Evolutionary conservation across 805 yeast genomes (phyloP), one percentile per base, ranked within the genome.

Genomic region (Cyberlindnera amylophila): DNA sequence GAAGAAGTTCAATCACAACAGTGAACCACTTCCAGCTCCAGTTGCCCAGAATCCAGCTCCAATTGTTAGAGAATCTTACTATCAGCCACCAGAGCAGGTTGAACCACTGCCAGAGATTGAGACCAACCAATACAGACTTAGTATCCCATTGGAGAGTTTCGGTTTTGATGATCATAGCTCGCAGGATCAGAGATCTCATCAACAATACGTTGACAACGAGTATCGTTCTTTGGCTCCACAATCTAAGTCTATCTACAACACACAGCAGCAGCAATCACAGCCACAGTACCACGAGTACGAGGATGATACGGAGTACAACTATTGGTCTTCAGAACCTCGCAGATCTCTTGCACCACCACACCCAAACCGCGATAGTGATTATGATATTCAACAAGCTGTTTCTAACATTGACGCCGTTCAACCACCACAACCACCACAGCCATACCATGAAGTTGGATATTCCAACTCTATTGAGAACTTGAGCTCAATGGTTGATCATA

Each of bases 401-500:
- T 23, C 43, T 7, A 21, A 21, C 24, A 21, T 21, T 21, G 24
- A 21, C 9, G 13, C 33, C 7, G n/a, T n/a, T n/a, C n/a, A n/a
- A n/a, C 19, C 18, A 5, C 34, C 12, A 3, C 38, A 32, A 15
- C 41, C 45, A 5, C 21, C 39, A 24, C 31, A 16, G 14, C 28
- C 24, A 5, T 39, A 39, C 24, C 14, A 29, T 8, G 30, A 41
- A 21, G 28, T 36, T 19, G 39, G 32, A 11, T 35, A 42, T 27
- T 27, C 41, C 15, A 50, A 40, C 0, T 49, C 59, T 0, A 53
- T 64, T 19, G 65, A 63, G 23, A 65, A 59, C 29, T 39, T 70
- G 35, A 55, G 55, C 4, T 54, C 58, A 13, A 63, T 67, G 66
- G 66, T 67, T 18, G 69, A 66, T 36, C 52, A 63, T n/a, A 39